These are phyloP conservation scores for Podaxis rugospora DNA, from an alignment of 768 basidiomycete species.

Conservation along the genomic window DNA sequence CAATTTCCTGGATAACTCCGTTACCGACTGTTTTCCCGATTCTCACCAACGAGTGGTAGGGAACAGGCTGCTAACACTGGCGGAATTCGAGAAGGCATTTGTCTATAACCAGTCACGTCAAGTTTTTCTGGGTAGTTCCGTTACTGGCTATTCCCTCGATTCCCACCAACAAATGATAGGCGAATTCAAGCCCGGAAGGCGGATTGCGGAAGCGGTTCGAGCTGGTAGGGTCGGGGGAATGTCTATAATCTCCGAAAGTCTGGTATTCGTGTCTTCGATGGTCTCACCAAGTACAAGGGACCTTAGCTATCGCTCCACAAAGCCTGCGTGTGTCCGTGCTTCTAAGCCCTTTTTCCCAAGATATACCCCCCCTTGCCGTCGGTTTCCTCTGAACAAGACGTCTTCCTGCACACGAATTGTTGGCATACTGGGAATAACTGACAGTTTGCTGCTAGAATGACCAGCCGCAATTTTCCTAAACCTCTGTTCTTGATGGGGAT, in stretches of 20 bases:
- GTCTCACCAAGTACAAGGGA: neutral
- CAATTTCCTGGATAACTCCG: neutral
- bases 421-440: neutral
- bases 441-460: neutral
- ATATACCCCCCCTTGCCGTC: neutral
- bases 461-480: neutral
- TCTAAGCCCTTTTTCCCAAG: neutral
- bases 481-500: neutral
- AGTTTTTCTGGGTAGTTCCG: neutral
- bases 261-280: neutral
- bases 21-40: neutral
- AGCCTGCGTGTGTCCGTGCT: neutral
- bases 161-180: neutral
- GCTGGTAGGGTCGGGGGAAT: neutral
- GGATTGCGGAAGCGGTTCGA: neutral
- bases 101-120: neutral
- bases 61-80: neutral
- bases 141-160: neutral
- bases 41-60: neutral
- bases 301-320: neutral
- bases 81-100: neutral
- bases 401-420: neutral
- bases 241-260: neutral
- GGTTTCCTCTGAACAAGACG: neutral
- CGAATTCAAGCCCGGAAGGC: neutral